Percentiles rank a stretch among this genome's conserved stretches.
Evolutionary conservation across 2,329 filamentous ascomycete species (phyloP).

Genomic region (Colletotrichum horii): DNA sequence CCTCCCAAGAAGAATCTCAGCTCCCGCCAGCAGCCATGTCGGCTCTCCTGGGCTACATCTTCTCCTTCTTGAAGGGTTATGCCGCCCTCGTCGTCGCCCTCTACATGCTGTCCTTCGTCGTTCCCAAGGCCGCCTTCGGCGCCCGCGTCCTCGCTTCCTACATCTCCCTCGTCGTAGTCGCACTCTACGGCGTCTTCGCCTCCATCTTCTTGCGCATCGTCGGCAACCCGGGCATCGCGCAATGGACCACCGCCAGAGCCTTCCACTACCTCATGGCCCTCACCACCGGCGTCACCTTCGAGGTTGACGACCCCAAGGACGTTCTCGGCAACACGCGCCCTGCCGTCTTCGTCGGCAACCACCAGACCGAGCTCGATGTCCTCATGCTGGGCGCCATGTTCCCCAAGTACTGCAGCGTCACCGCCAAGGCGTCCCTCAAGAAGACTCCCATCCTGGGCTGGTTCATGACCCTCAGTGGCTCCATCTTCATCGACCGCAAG

Average conservation of each 20-base stretch:
- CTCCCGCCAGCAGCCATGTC: slow-evolving; percentile 33
- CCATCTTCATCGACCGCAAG: slow-evolving; percentile 93
- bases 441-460: slow-evolving; percentile 84
- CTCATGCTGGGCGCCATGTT: slow-evolving; percentile 89
- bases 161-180: slow-evolving; percentile 62
- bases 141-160: slow-evolving; percentile 73
- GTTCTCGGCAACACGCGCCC: slow-evolving; percentile 72
- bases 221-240: slow-evolving; percentile 77
- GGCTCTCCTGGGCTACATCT: slow-evolving; percentile 40
- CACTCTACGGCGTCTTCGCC: slow-evolving; percentile 77
- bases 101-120: slow-evolving; percentile 65
- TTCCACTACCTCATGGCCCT: slow-evolving; percentile 83
- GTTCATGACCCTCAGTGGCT: slow-evolving; percentile 90
- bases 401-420: slow-evolving; percentile 89
- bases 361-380: slow-evolving; percentile 96
- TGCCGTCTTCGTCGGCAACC: slow-evolving; percentile 91
- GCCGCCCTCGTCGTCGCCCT: slow-evolving; percentile 56
- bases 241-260: slow-evolving; percentile 81
- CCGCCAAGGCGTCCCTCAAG: slow-evolving; percentile 79
- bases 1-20: background rate
- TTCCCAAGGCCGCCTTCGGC: slow-evolving; percentile 68
- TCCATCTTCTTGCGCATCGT: slow-evolving; percentile 73
- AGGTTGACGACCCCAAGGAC: slow-evolving; percentile 69
- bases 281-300: slow-evolving; percentile 80
- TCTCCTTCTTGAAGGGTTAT: slow-evolving; percentile 58